Evolutionary conservation across 371 early-diverging fungal species (phyloP).

Genomic region (Parasitella parasitica): DNA sequence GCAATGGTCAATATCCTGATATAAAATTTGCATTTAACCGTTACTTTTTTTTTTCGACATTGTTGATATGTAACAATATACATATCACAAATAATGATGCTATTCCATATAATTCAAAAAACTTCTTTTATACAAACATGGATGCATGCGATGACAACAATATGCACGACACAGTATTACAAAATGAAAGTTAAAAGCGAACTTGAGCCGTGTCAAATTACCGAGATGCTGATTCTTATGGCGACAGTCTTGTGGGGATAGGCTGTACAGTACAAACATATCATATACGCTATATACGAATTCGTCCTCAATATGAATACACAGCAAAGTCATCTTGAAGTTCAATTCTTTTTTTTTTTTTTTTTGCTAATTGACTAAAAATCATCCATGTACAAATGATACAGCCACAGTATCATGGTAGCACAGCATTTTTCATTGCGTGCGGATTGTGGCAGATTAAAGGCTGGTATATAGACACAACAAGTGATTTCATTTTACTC

Average conservation of each 20-base stretch:
- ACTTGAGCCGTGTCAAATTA: not conserved
- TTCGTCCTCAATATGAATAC: no score
- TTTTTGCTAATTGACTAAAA: no score
- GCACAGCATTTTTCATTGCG: not conserved
- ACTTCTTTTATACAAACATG: not conserved
- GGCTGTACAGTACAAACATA: not conserved
- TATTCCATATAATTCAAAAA: not conserved
- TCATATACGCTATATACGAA: not conserved
- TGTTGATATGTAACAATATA: not conserved
- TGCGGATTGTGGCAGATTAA: not conserved
- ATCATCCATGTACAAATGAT: no score
- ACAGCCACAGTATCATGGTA: no score
- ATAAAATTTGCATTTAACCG: not conserved
- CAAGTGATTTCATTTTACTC: not conserved
- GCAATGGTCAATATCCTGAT: no score
- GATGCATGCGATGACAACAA: not conserved
- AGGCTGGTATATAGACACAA: not conserved
- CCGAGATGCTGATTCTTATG: not conserved
- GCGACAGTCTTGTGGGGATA: not conserved
- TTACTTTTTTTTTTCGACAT: not conserved
- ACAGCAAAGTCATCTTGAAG: no score
- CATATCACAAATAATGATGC: not conserved
- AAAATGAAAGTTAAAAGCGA: not conserved
- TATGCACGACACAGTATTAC: not conserved
- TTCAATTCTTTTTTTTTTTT: no score